Percentiles rank a stretch among this genome's conserved stretches.
These are phyloP conservation scores for Amesomyces nigricolor DNA, from an alignment of 2,329 filamentous ascomycete genomes.

Conservation along the genomic window DNA sequence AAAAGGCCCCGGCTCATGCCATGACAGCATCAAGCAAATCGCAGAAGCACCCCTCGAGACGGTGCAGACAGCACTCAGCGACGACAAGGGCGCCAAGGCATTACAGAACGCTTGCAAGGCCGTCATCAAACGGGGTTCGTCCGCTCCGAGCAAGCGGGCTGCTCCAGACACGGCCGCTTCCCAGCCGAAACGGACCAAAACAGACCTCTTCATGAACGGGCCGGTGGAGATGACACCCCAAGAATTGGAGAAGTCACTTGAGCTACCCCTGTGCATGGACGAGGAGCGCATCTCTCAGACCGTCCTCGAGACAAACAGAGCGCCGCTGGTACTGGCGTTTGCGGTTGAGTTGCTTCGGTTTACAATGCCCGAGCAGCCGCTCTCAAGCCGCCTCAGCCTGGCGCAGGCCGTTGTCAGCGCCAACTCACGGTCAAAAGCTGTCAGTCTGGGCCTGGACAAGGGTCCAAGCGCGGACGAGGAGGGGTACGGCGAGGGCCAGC, in stretches of 20 bases:
- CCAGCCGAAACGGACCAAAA: conserved; percentile 33
- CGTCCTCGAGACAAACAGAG: conserved; percentile 67
- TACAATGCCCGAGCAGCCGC: conserved; percentile 80
- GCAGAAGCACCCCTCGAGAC: conserved; percentile 42
- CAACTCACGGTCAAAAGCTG: conserved; percentile 72
- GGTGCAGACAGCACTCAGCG: conserved; percentile 43
- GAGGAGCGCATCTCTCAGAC: conserved; percentile 55
- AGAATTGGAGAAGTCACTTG: conserved; percentile 58
- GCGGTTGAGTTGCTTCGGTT: conserved; percentile 66
- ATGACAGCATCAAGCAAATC: conserved; percentile 48
- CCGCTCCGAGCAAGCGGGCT: conserved; percentile 30
- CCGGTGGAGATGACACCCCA: conserved; percentile 41
- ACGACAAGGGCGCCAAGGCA: conserved; percentile 45
- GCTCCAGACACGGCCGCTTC: conserved; percentile 22
- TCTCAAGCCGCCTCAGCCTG: conserved; percentile 76
- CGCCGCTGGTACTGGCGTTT: conserved; percentile 77
- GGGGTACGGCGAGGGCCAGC: conserved; percentile 70
- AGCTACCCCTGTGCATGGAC: conserved; percentile 51
- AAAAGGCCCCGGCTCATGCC: conserved; percentile 6
- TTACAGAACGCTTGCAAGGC: conserved; percentile 51
- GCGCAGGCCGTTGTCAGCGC: conserved; percentile 79
- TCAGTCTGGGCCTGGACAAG: conserved; percentile 65
- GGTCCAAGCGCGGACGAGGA: conserved; percentile 61
- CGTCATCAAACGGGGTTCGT: conserved; percentile 38
- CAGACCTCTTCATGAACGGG: conserved; percentile 29